Base-by-base conservation (phyloP, 2,329 filamentous ascomycete species). In the Blastomyces silverae region DNA sequence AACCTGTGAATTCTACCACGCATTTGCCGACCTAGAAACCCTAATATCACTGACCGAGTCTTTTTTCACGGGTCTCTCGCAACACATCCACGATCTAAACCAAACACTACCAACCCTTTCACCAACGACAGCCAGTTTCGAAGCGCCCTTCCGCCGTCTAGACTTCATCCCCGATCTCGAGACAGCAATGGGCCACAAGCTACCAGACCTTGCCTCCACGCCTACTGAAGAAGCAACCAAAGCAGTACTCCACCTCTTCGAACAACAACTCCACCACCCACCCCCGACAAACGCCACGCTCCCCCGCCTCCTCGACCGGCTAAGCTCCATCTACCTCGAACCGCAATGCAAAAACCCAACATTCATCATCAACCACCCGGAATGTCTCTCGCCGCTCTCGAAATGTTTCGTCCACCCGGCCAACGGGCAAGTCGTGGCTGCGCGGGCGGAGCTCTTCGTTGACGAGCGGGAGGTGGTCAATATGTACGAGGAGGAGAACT, bases 401-500 rank as follows among this genome's bases (percentile, higher is more conserved):
- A 97, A 97, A 80, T 92, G 90, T 62, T 96, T 91, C 77, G 72
- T 82, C 25, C 91, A 92, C 74, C 84, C 86, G 0, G 76, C 73
- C 10, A 88, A 87, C 0, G 81, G 83, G 17, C 92, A 97, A 74
- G 77, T 84, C 10, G 86, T 96, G 0, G 89, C 91, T 0, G 90
- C 91, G 0, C 87, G 92, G 6, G 90, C 89, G 0, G 92, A 97
- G 77, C 84, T 96, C 28, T 96, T 96, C 77, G 85, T 95, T 67
- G 79, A 85, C 61, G 87, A 89, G 52, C 85, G 86, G 64, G 94
- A 99, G 74, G 83, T 96, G 42, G 91, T 93, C 66, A 99, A 99
- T 77, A 95, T 93, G 80, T 99, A 99, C 76, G 94, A 99, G 76
- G 94, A 99, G 78, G 94, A 99, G 75, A 99, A 99, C 76, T 90